A percentile compares a stretch with the other conserved stretches of the same genome.
Conservation (phyloP, 2,329 filamentous ascomycete genomes). For the Aspergillus sp. region DNA sequence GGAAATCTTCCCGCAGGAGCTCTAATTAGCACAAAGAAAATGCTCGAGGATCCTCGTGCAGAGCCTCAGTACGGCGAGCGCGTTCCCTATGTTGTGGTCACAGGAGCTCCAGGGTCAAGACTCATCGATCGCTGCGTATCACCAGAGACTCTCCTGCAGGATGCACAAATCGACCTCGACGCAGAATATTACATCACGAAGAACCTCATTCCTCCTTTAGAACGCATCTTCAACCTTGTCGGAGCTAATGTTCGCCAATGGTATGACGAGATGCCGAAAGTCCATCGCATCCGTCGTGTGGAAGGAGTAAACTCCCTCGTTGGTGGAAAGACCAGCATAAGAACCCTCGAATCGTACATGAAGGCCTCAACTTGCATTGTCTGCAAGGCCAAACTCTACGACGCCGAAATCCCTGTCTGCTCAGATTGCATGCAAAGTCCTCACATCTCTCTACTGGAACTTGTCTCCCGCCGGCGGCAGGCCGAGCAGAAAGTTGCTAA, state of each 20-base stretch:
- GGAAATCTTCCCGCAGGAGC: conserved; percentile 82
- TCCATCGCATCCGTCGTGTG: conserved; percentile 72
- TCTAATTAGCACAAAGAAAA: conserved; percentile 79
- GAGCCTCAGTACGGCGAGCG: conserved; percentile 95
- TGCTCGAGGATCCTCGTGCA: conserved; percentile 80
- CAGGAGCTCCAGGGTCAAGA: conserved; percentile 80
- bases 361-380: conserved; percentile 74
- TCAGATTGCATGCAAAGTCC: conserved; percentile 35
- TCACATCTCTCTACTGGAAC: conserved; percentile 61
- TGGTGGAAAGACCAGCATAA: conserved; percentile 50
- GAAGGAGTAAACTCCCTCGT: conserved; percentile 36
- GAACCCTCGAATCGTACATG: conserved; percentile 94
- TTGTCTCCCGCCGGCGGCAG: conserved; percentile 62
- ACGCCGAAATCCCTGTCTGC: conserved; percentile 46
- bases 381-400: conserved; percentile 62
- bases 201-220: conserved; percentile 90
- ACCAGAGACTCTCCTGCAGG: conserved; percentile 76
- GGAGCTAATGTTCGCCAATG: conserved; percentile 86
- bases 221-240: conserved; percentile 94
- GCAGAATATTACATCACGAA: conserved; percentile 97
- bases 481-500: conserved; percentile 66
- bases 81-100: conserved; percentile 89
- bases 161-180: conserved; percentile 77
- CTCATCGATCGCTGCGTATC: conserved; percentile 88
- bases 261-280: conserved; percentile 96